Conservation (phyloP, 179 eudicot genomes). For the Camellia oleifera region DNA sequence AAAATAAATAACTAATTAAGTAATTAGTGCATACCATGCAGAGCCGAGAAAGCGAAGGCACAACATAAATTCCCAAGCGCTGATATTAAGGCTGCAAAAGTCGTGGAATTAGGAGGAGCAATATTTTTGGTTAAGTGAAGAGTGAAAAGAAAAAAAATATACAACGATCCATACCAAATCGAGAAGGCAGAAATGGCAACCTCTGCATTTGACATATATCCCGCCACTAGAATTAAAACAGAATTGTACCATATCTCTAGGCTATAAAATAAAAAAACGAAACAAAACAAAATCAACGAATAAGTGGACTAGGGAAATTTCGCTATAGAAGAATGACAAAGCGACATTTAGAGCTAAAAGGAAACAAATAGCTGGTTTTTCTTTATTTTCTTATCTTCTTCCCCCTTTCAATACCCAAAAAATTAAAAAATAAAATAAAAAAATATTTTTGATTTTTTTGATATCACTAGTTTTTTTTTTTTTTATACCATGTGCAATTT, state of each 20-base stretch:
- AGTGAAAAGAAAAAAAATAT: background rate
- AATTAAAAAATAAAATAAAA: too few species aligned
- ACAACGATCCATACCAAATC: slow-evolving; percentile 43
- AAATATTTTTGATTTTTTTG: too few species aligned
- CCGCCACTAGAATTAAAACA: slow-evolving; percentile 59
- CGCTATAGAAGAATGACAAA: background rate
- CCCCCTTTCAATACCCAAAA: too few species aligned
- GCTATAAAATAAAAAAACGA: slow-evolving; percentile 15
- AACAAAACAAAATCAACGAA: background rate
- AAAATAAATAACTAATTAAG: background rate
- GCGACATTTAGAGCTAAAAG: background rate
- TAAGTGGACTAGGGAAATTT: background rate
- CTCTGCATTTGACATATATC: slow-evolving; percentile 58
- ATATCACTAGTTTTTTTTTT: too few species aligned
- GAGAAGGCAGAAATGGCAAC: slow-evolving; percentile 75
- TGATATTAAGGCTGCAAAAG: slow-evolving; percentile 63
- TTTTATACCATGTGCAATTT: too few species aligned
- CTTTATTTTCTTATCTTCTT: background rate
- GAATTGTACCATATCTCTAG: slow-evolving; percentile 75
- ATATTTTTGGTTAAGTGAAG: background rate
- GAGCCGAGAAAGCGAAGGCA: slow-evolving; percentile 53
- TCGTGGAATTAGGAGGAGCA: background rate
- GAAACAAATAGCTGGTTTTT: background rate
- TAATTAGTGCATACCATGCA: slow-evolving; percentile 4
- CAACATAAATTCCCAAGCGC: slow-evolving; percentile 65